A percentile compares a stretch with the other conserved stretches of the same genome.
phyloP scores from a whole-genome alignment of 1,284 basidiomycete species.

The Cutaneotrichosporon mucoides region DNA sequence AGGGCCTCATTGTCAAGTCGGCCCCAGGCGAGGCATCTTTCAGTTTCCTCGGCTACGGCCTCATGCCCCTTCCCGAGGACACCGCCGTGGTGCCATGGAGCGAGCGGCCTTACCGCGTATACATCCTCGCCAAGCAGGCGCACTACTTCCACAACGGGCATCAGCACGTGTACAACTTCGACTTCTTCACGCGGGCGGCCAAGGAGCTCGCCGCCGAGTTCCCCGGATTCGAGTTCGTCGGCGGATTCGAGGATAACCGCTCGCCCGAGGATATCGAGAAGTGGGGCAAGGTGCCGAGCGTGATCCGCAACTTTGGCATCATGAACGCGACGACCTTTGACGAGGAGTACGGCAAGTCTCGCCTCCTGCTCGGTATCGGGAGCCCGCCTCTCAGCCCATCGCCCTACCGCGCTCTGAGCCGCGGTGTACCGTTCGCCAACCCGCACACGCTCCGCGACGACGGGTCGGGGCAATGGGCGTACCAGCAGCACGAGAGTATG shows the following conservation, averaged over 20 bases:
- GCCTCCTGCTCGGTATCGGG: constrained; percentile 25
- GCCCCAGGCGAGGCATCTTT: not conserved
- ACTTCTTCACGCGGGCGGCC: constrained; percentile 16
- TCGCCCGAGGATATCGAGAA: constrained; percentile 1
- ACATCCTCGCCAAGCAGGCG: constrained; percentile 24
- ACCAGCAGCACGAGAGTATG: constrained; percentile 7
- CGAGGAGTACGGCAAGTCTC: constrained; percentile 11
- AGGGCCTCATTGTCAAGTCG: constrained; percentile 3
- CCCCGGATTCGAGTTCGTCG: constrained; percentile 28
- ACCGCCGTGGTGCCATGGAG: constrained; percentile 2
- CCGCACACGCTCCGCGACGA: constrained; percentile 1
- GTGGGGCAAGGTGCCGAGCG: constrained; percentile 10
- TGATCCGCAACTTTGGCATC: constrained; percentile 20
- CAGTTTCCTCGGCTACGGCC: constrained; percentile 10
- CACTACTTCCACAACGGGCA: constrained; percentile 21
- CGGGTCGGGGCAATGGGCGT: not conserved
- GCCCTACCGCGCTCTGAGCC: constrained; percentile 16
- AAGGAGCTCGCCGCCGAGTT: constrained; percentile 21
- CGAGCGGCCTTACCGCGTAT: constrained; percentile 20
- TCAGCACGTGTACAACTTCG: constrained; percentile 2
- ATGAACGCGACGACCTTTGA: constrained; percentile 15
- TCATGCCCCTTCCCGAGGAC: constrained; percentile 5
- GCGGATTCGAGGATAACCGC: constrained; percentile 17
- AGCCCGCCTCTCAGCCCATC: constrained; percentile 18
- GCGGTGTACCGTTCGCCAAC: constrained; percentile 10